These are phyloP conservation scores for Wickerhamomyces silvicola DNA, from an alignment of 805 yeast genomes.

Conservation along the genomic window DNA sequence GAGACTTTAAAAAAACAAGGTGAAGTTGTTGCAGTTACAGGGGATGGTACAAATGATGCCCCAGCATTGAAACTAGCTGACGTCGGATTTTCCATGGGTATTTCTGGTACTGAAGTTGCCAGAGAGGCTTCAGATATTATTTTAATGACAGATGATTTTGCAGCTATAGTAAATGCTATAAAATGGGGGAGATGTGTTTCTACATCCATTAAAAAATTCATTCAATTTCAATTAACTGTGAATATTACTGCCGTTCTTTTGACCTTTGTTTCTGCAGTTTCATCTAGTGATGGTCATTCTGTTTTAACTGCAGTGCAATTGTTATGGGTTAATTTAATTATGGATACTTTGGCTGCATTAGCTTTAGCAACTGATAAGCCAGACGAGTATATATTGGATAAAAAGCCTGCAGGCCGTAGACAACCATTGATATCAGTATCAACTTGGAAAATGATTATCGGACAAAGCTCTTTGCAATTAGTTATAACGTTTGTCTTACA, in stretches of 20 bases:
- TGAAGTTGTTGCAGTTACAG: constrained; percentile 97
- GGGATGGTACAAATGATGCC: constrained; percentile 99
- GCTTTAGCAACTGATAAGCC: constrained; percentile 98
- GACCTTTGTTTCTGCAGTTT: constrained; percentile 91
- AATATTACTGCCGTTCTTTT: constrained; percentile 93
- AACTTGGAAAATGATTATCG: constrained; percentile 98
- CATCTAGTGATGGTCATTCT: constrained; percentile 68
- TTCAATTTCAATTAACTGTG: constrained; percentile 95
- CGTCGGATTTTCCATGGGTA: constrained; percentile 98
- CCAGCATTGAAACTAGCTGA: constrained; percentile 96
- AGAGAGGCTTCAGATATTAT: constrained; percentile 94
- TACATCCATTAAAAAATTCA: constrained; percentile 86
- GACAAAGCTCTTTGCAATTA: constrained; percentile 78
- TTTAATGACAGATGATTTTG: constrained; percentile 89
- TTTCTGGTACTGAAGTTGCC: constrained; percentile 97
- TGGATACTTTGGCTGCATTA: constrained; percentile 97
- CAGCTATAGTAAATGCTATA: constrained; percentile 92
- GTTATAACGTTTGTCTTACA: constrained; percentile 73
- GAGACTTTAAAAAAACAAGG: constrained; percentile 71
- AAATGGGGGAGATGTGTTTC: constrained; percentile 99
- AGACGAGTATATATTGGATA: constrained; percentile 67
- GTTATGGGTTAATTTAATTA: constrained; percentile 94
- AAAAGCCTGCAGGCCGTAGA: constrained; percentile 78
- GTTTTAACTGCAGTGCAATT: constrained; percentile 96
- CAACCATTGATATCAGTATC: constrained; percentile 78